Base-by-base conservation (phyloP, 192 early-diverging fungal species). In the Chytriomyces confervae region DNA sequence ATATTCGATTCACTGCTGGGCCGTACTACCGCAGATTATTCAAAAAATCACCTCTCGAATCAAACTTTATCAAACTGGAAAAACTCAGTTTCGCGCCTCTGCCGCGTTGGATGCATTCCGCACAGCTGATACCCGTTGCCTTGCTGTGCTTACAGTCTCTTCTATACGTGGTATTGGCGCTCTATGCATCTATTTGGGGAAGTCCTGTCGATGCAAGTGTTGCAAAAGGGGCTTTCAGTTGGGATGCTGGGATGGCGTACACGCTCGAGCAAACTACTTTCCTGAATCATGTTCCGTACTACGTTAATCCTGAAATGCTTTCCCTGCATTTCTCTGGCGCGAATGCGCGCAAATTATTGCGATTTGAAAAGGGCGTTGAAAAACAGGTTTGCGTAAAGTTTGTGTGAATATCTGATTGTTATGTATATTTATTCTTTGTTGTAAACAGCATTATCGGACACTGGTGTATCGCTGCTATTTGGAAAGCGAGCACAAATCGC, bases 121-220 rank as follows among this genome's bases (percentile, higher is more conserved):
- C 91, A 45, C 93, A 95, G 81, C 74, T 95, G 11, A 67, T 95
- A 51, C 94, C 93, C 7, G 66, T 93, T 50, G 69, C 93, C 24
- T 62, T 95, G 5, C 77, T 95, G 10, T 84, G 92, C 45, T 50
- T 92, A 10, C 72, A 16, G 82, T 92, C 62, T 86, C 90, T 20
- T 78, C 93, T 36, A 72, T 85, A 0, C 90, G 91, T 16, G 81
- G 75, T 0, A 10, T 36, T 44, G 9, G 23, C 16, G 7, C 18
- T 63, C 3, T 62, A 74, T 48, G 18, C 36, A 44, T 63, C n/a
- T 46, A 46, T 74, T 46, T 43, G 16, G 16, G 61, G 36, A 63
- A 36, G 36, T 36, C 72, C 43, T 11, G 8, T 44, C 7, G 72
- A 74, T 74, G 10, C n/a, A 44, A 74, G 72, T 74, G 11, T 65